Evolutionary conservation across 164 flowering plant genomes (phyloP), one percentile per base, ranked within the genome.

Genomic region (Magnolia changhungtana): DNA sequence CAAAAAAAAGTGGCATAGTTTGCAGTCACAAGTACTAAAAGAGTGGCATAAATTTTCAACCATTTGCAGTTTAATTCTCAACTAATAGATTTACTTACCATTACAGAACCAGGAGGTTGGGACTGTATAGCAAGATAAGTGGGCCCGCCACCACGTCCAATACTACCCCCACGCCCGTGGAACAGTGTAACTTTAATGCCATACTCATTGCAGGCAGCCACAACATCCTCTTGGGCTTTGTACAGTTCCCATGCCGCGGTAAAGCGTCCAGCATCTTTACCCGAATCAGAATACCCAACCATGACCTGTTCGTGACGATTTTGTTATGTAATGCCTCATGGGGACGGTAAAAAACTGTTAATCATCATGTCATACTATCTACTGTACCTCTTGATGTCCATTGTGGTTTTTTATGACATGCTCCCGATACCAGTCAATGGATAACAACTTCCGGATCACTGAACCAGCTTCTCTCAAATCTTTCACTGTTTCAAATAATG

Each of bases 121-220:
- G 98, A 95, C 72, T 95, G 98, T 80, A 95, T 95, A 77, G 97
- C 98, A 69, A 95, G 95, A 85, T 92, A 88, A 14, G 98, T 95
- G 3, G 98, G 98, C 68, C 97, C 98, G 69, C 98, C 97, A 81
- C 97, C 98, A 63, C 97, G 95, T 55, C 98, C 98, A 81, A 95
- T 89, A 80, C 98, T 95, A 58, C 98, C 98, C 76, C 97, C 98
- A 80, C 98, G 98, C 31, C 98, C 98, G 81, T 95, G 98, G 83
- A 95, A 95, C n/a, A 95, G 82, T 75, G 98, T 95, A 72, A 93
- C 88, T 75, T 95, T 93, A 45, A 95, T 95, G 8, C 91, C 94
- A 85, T 70, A 91, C 79, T 93, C 97, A 71, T 89, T 93, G 88
- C 97, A 95, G 55, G 95, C 96, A 78, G 97, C 97, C 50, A 91